A percentile compares a stretch with the other conserved stretches of the same genome.
Evolutionary conservation across 371 early-diverging fungal genomes (phyloP).

Genomic region (Coemansia sp.): DNA sequence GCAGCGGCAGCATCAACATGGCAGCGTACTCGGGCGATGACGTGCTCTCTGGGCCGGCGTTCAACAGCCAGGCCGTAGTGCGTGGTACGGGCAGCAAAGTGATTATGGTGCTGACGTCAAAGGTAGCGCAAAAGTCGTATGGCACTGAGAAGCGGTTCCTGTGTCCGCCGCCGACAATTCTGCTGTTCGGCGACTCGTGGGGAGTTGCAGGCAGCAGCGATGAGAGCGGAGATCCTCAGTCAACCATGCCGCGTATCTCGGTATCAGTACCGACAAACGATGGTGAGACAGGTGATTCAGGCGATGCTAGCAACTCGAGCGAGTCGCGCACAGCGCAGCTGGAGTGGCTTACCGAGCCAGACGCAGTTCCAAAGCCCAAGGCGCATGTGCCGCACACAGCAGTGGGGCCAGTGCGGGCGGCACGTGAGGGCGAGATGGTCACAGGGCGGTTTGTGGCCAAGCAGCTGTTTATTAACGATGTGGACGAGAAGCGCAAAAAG

Average conservation of each 20-base stretch:
- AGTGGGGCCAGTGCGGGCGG: conserved; percentile 42
- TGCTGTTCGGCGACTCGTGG: conserved; percentile 71
- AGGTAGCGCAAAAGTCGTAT: conserved; percentile 83
- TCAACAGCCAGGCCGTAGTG: conserved; percentile 50
- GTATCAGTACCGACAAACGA: conserved; percentile 45
- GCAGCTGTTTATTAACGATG: conserved; percentile 80
- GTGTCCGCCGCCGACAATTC: conserved; percentile 80
- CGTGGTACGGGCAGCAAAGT: conserved; percentile 61
- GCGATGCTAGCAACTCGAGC: conserved; percentile 1
- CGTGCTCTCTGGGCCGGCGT: conserved; percentile 23
- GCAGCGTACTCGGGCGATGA: conserved; percentile 2
- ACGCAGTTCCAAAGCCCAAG: conserved; percentile 45
- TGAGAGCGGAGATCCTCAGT: conserved; percentile 11
- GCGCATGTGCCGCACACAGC: conserved; percentile 40
- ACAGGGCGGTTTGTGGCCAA: conserved; percentile 76
- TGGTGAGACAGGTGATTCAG: conserved; percentile 11
- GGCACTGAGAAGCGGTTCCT: conserved; percentile 83
- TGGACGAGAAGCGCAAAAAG: conserved; percentile 76
- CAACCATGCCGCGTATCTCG: conserved; percentile 44
- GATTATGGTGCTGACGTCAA: conserved; percentile 69
- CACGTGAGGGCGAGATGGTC: conserved; percentile 34
- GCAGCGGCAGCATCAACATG: neutral
- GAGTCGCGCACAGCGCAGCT: conserved; percentile 34
- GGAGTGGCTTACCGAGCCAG: conserved; percentile 45
- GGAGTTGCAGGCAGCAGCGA: conserved; percentile 1